phyloP scores from a whole-genome alignment of 2,329 filamentous ascomycete genomes.

The Chaetomium strumarium region DNA sequence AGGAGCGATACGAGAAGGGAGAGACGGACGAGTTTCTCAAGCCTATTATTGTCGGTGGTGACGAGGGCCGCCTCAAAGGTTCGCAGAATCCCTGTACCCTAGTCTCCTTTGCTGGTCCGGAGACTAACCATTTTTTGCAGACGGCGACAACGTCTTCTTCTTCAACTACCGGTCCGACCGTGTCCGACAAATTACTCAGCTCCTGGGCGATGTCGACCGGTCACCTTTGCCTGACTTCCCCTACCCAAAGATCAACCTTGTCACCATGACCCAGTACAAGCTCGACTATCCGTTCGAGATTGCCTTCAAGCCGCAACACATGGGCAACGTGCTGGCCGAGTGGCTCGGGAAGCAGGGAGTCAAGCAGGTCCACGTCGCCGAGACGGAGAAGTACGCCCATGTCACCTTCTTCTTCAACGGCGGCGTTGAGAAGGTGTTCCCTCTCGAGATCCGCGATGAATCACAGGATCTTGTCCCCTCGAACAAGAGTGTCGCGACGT shows the following conservation, averaged over 20 bases:
- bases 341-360: constrained; percentile 86
- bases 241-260: constrained; percentile 86
- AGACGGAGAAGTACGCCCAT: constrained; percentile 99
- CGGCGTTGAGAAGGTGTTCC: constrained; percentile 93
- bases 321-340: constrained; percentile 98
- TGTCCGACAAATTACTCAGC: constrained; percentile 90
- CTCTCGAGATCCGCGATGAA: constrained; percentile 85
- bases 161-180: constrained; percentile 99
- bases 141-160: constrained; percentile 94
- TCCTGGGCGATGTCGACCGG: constrained; percentile 86
- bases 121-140: constrained; percentile 39
- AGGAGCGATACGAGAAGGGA: constrained; percentile 77
- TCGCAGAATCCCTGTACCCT: constrained; percentile 25
- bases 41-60: constrained; percentile 89
- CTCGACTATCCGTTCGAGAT: constrained; percentile 85
- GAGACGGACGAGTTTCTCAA: constrained; percentile 98
- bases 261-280: constrained; percentile 99
- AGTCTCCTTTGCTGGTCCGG: neutral
- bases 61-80: constrained; percentile 81
- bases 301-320: constrained; percentile 89
- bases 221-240: constrained; percentile 86
- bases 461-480: constrained; percentile 71
- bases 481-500: constrained; percentile 84
- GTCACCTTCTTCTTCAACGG: constrained; percentile 99
- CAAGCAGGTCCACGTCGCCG: constrained; percentile 92